Percentiles rank a stretch among this genome's conserved stretches.
These are phyloP conservation scores for Kwoniella botswanensis DNA, from an alignment of 768 basidiomycete species.

Conservation along the genomic window DNA sequence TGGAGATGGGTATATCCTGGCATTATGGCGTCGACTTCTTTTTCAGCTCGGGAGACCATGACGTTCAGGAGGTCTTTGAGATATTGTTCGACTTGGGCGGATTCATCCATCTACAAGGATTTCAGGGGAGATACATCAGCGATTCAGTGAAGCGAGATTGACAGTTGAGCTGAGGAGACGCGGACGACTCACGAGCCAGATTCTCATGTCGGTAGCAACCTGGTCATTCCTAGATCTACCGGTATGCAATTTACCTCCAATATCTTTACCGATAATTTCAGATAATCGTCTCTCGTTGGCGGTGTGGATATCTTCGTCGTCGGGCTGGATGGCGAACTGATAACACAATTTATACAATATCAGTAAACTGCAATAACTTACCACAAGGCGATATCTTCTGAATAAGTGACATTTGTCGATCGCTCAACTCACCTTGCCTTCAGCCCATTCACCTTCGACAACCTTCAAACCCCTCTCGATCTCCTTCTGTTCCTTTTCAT, in stretches of 20 bases:
- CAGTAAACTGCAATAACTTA: background rate
- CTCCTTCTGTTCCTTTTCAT: constrained; percentile 72
- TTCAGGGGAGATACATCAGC: no score
- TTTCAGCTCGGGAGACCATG: constrained; percentile 89
- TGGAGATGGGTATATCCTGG: constrained; percentile 97
- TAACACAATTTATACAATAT: background rate
- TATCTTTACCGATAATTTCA: constrained; percentile 82
- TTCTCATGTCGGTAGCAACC: constrained; percentile 95
- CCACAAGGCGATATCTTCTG: no score
- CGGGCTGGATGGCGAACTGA: constrained; percentile 77
- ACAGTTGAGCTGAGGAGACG: background rate
- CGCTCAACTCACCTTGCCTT: constrained; percentile 66
- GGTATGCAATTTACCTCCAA: constrained; percentile 95
- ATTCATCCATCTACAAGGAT: constrained; percentile 66
- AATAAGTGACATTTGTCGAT: no score
- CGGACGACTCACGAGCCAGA: constrained; percentile 71
- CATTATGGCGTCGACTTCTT: constrained; percentile 85
- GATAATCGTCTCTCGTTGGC: constrained; percentile 94
- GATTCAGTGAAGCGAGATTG: no score
- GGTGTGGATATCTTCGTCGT: constrained; percentile 98
- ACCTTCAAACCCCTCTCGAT: constrained; percentile 69
- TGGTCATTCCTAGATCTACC: constrained; percentile 98
- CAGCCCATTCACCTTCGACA: constrained; percentile 84
- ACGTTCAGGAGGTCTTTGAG: constrained; percentile 81
- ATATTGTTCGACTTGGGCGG: constrained; percentile 68